Evolutionary conservation across 2,329 filamentous ascomycete genomes (phyloP).

Genomic region (Epichloe uncinata): DNA sequence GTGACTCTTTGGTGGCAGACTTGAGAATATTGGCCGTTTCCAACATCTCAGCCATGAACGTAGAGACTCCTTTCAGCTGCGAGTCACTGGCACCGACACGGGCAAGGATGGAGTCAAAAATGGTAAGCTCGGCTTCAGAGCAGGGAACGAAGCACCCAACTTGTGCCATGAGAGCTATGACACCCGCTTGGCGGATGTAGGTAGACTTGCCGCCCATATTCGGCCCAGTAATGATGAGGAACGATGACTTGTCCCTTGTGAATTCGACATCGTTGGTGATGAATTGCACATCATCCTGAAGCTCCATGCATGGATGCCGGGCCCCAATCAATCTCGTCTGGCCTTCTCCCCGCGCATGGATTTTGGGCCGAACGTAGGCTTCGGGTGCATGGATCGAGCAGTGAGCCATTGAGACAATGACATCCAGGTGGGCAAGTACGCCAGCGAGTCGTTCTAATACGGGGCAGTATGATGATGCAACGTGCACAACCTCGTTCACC

Average conservation of each 20-base stretch:
- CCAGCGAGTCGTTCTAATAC: slow-evolving; percentile 81
- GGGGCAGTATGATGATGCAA: slow-evolving; percentile 88
- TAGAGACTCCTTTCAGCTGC: slow-evolving; percentile 93
- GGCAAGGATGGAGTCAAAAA: slow-evolving; percentile 97
- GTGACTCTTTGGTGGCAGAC: slow-evolving; percentile 82
- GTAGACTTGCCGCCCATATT: slow-evolving; percentile 99
- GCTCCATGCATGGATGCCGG: slow-evolving; percentile 93
- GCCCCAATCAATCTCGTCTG: slow-evolving; percentile 86
- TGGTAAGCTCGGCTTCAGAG: slow-evolving; percentile 75
- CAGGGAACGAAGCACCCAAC: slow-evolving; percentile 95
- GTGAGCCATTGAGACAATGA: slow-evolving; percentile 88
- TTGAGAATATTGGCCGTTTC: slow-evolving; percentile 98
- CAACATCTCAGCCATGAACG: slow-evolving; percentile 99
- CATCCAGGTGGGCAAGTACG: slow-evolving; percentile 79
- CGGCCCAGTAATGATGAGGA: slow-evolving; percentile 91
- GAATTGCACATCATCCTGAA: slow-evolving; percentile 97
- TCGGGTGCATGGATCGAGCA: slow-evolving; percentile 85
- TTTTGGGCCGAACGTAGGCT: slow-evolving; percentile 79
- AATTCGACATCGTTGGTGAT: slow-evolving; percentile 94
- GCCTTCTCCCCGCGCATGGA: slow-evolving; percentile 77
- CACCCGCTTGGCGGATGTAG: slow-evolving; percentile 93
- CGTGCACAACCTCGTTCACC: slow-evolving; percentile 82
- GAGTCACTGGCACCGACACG: slow-evolving; percentile 92
- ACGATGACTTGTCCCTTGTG: slow-evolving; percentile 64
- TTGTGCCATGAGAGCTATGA: slow-evolving; percentile 94